phyloP scores from a whole-genome alignment of 768 basidiomycete species.

The Xerocomellus amylosporus region DNA sequence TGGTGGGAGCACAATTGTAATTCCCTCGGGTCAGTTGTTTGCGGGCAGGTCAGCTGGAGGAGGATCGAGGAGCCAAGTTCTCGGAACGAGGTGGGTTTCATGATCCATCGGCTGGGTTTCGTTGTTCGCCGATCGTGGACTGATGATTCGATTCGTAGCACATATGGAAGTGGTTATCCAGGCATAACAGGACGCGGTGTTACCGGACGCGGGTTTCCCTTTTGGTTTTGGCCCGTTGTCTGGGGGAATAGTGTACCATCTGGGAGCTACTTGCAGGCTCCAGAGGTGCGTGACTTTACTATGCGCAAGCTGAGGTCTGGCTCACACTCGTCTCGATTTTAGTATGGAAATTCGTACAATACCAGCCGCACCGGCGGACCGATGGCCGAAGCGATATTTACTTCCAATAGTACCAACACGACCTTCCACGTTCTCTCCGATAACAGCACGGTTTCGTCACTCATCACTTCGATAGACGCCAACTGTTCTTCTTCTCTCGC shows the following conservation, averaged over 20 bases:
- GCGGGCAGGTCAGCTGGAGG: slow-evolving; percentile 52
- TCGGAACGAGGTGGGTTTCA: slow-evolving; percentile 40
- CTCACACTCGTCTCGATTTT: slow-evolving; percentile 13
- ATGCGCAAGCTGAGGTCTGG: not conserved
- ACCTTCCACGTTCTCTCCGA: slow-evolving; percentile 50
- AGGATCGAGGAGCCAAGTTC: slow-evolving; percentile 44
- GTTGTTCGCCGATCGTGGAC: not conserved
- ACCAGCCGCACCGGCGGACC: slow-evolving; percentile 50
- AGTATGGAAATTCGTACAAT: slow-evolving; percentile 49
- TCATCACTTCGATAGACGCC: slow-evolving; percentile 40
- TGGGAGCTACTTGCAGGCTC: slow-evolving; percentile 35
- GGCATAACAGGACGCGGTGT: slow-evolving; percentile 46
- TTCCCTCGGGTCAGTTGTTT: slow-evolving; percentile 46
- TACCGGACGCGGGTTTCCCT: slow-evolving; percentile 53
- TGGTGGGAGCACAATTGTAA: slow-evolving; percentile 31
- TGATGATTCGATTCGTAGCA: slow-evolving; percentile 30
- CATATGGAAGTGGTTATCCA: slow-evolving; percentile 66
- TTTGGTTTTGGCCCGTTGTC: slow-evolving; percentile 62
- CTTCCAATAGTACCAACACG: slow-evolving; percentile 37
- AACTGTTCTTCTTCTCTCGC: slow-evolving; percentile 44
- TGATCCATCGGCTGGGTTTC: not conserved
- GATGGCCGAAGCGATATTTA: slow-evolving; percentile 38
- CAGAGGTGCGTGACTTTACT: slow-evolving; percentile 37
- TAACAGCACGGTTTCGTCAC: slow-evolving; percentile 43
- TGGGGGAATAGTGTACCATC: slow-evolving; percentile 38